A percentile compares a stretch with the other conserved stretches of the same genome.
These are phyloP conservation scores for Boletus patriciae DNA, from an alignment of 768 basidiomycete genomes.

Conservation along the genomic window DNA sequence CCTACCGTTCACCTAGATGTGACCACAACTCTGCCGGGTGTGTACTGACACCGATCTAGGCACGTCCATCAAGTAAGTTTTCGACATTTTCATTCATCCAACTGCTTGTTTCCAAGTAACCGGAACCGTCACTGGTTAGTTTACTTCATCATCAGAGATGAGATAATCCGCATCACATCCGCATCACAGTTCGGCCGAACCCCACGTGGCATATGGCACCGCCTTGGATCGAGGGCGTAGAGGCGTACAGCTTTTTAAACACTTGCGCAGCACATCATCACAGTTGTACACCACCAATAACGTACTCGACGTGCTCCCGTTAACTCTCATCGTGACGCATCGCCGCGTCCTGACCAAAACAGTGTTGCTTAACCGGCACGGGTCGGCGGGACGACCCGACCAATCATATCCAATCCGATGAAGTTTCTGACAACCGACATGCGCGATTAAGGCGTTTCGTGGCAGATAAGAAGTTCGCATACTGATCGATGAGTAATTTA, in stretches of 20 bases:
- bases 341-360: neutral
- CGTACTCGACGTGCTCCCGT: neutral
- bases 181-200: constrained; percentile 11
- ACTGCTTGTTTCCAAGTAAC: constrained; percentile 13
- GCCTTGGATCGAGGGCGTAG: neutral
- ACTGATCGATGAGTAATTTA: neutral
- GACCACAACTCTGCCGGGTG: no score
- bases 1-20: no score
- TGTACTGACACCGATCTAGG: neutral
- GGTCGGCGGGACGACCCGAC: neutral
- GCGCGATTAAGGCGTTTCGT: constrained; percentile 7
- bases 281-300: neutral
- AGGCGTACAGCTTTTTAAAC: neutral
- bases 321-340: neutral
- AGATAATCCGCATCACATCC: constrained; percentile 1
- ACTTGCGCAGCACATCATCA: neutral
- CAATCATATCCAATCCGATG: neutral
- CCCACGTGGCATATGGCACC: neutral
- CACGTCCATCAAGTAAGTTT: neutral
- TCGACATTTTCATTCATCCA: neutral
- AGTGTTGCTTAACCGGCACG: neutral
- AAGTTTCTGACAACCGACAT: neutral
- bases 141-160: constrained; percentile 1
- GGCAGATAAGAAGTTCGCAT: neutral
- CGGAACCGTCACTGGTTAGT: neutral